A percentile compares a stretch with the other conserved stretches of the same genome.
Conservation (phyloP, 768 basidiomycete species). For the Termitomyces sp. region DNA sequence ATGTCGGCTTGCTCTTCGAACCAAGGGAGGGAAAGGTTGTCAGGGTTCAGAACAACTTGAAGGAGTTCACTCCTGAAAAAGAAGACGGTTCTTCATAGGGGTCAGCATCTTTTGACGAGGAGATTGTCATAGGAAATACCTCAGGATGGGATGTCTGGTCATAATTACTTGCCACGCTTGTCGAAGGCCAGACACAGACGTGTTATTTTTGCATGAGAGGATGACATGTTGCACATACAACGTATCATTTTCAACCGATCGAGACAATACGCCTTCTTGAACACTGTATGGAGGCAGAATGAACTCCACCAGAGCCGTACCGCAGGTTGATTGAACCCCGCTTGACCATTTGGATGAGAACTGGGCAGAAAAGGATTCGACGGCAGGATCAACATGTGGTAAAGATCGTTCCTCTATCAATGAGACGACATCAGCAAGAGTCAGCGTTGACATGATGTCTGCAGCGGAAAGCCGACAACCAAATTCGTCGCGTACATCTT, state of each 20-base stretch:
- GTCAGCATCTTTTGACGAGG: background rate
- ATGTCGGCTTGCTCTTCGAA: conserved; percentile 7
- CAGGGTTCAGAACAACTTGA: conserved; percentile 22
- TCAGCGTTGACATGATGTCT: conserved; percentile 24
- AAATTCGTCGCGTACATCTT: conserved; percentile 19
- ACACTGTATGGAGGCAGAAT: conserved; percentile 38
- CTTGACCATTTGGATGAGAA: conserved; percentile 13
- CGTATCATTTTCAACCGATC: conserved; percentile 28
- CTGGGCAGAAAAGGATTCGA: conserved; percentile 1
- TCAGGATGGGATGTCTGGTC: conserved; percentile 20
- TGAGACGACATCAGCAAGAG: conserved; percentile 19
- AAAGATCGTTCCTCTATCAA: conserved; percentile 2
- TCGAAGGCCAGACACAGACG: conserved; percentile 19
- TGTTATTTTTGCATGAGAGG: conserved; percentile 19
- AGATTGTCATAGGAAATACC: conserved; percentile 13
- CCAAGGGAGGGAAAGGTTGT: conserved; percentile 14
- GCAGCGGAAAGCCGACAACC: conserved; percentile 18
- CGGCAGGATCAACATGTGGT: background rate
- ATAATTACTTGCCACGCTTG: conserved; percentile 29
- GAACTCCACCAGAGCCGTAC: conserved; percentile 14
- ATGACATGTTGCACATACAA: conserved; percentile 43
- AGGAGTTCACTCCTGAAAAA: conserved; percentile 21
- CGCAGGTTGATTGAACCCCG: conserved; percentile 13
- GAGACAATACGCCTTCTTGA: conserved; percentile 42
- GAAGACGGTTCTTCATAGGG: conserved; percentile 23